phyloP scores from a whole-genome alignment of 1,139 yeast species.

The Torulaspora globosa region DNA sequence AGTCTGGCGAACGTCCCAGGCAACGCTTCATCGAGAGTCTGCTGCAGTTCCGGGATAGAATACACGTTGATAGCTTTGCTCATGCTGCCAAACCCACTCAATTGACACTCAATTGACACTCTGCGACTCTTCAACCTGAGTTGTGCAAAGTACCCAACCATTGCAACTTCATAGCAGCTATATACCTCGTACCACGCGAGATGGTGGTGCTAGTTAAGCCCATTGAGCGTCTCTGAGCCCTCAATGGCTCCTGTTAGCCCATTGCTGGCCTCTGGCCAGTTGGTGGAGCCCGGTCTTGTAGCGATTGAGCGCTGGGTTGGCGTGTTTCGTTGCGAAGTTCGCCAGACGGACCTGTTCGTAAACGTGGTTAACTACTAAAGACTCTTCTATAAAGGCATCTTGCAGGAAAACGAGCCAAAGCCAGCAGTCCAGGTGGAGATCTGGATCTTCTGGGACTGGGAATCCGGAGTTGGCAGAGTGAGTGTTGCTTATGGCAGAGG shows the following conservation, averaged over 20 bases:
- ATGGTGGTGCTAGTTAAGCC: neutral
- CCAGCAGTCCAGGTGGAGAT: neutral
- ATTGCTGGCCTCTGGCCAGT: neutral
- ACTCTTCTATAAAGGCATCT: neutral
- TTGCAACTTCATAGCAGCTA: too few relatives aligned
- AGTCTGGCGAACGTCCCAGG: constrained; percentile 45
- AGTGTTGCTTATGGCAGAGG: constrained; percentile 6
- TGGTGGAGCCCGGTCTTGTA: neutral
- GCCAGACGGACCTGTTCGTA: neutral
- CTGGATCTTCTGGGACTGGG: neutral
- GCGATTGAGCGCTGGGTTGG: neutral
- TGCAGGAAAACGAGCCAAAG: neutral
- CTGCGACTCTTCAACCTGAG: neutral
- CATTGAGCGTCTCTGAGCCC: neutral
- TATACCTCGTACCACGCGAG: neutral
- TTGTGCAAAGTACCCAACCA: too few relatives aligned
- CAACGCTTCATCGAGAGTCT: constrained; percentile 30
- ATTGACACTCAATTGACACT: neutral
- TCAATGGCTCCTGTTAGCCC: neutral
- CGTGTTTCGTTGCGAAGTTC: neutral
- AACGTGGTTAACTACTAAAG: constrained; percentile 4
- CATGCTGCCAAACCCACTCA: constrained; percentile 15
- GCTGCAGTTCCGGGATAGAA: constrained; percentile 32
- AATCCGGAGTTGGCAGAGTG: constrained; percentile 1
- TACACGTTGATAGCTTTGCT: constrained; percentile 35